phyloP scores from a whole-genome alignment of 2,329 filamentous ascomycete genomes.

The Macrophomina pseudophaseolina region DNA sequence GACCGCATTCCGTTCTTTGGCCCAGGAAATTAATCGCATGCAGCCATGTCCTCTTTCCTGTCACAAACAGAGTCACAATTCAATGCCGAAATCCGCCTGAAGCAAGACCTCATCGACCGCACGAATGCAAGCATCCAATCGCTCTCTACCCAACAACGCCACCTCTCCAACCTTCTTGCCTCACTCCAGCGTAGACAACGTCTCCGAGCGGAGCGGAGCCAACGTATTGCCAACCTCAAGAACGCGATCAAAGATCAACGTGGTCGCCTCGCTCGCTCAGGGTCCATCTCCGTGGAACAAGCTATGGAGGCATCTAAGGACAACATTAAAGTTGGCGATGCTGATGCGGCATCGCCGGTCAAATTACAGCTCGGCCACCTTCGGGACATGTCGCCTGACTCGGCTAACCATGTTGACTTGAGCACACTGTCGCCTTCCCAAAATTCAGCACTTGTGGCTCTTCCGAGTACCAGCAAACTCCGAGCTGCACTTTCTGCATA shows the following conservation, averaged over 20 bases:
- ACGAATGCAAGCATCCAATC: conserved; percentile 82
- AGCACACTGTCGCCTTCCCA: conserved; percentile 26
- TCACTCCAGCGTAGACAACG: conserved; percentile 69
- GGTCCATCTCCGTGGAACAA: conserved; percentile 18
- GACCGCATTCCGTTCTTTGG: conserved; percentile 25
- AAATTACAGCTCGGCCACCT: conserved; percentile 17
- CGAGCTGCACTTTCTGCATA: conserved; percentile 74
- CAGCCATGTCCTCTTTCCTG: conserved; percentile 82
- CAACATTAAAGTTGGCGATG: conserved; percentile 51
- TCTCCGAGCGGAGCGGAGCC: conserved; percentile 65
- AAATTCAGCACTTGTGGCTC: conserved; percentile 8
- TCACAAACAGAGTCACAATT: conserved; percentile 80
- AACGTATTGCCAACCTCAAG: conserved; percentile 79
- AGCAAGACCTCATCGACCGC: conserved; percentile 81
- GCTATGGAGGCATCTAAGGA: conserved; percentile 54
- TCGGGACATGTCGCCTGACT: conserved; percentile 32
- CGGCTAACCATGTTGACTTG: conserved; percentile 40
- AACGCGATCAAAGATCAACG: conserved; percentile 75
- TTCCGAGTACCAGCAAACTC: conserved; percentile 50
- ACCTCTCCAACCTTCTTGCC: conserved; percentile 76
- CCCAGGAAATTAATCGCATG: conserved; percentile 28
- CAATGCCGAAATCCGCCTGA: conserved; percentile 77
- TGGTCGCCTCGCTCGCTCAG: conserved; percentile 24
- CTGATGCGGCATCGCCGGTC: conserved; percentile 42
- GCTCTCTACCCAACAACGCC: conserved; percentile 77